These are phyloP conservation scores for Metschnikowia reukaufii DNA, from an alignment of 805 yeast genomes.

Conservation along the genomic window DNA sequence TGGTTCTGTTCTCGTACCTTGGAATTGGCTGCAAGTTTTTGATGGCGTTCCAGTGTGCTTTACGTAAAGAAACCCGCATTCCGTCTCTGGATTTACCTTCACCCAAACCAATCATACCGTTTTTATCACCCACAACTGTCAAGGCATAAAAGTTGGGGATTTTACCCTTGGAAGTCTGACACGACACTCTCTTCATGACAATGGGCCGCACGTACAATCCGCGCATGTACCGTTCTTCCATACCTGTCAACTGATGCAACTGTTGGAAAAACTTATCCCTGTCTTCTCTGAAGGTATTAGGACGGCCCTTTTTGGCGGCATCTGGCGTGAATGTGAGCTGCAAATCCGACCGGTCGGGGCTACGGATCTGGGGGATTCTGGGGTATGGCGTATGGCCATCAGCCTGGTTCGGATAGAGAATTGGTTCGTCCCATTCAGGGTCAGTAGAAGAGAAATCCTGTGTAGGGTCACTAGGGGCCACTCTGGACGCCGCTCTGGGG, in stretches of 20 bases:
- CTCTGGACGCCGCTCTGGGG: conserved; percentile 38
- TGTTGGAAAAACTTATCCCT: conserved; percentile 46
- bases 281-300: conserved; percentile 9
- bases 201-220: conserved; percentile 64
- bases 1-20: conserved; percentile 88
- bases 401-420: conserved; percentile 50
- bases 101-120: conserved; percentile 93
- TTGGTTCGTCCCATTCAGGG: conserved; percentile 70
- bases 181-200: conserved; percentile 76
- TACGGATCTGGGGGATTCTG: conserved; percentile 52
- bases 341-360: conserved; percentile 50
- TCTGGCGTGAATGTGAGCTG: conserved; percentile 30
- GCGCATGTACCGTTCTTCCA: conserved; percentile 59
- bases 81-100: conserved; percentile 88
- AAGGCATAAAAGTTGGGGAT: conserved; percentile 78
- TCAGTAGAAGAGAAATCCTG: conserved; percentile 74
- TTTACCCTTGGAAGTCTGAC: conserved; percentile 91
- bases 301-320: conserved; percentile 15
- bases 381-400: conserved; percentile 56
- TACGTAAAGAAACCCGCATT: conserved; percentile 68
- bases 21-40: conserved; percentile 80
- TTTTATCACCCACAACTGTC: conserved; percentile 88
- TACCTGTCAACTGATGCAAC: conserved; percentile 64
- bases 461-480: conserved; percentile 62
- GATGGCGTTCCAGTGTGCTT: conserved; percentile 93